Evolutionary conservation across 2,329 filamentous ascomycete species (phyloP).

Genomic region (Dactylella cylindrospora): DNA sequence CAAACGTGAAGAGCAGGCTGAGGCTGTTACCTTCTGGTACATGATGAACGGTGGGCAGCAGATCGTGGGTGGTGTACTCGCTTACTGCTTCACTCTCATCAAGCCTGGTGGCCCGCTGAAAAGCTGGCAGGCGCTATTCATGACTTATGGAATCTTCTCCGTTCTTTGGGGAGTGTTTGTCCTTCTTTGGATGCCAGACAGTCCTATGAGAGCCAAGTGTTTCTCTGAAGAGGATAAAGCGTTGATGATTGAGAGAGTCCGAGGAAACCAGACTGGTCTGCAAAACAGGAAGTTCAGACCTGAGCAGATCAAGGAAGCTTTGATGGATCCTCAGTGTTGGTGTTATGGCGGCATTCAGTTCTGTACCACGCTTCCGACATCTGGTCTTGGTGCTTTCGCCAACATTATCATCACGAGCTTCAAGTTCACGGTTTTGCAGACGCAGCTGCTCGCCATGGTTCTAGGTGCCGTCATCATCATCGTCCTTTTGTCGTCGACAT

Average conservation of each 20-base stretch:
- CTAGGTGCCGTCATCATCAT: slow-evolving; percentile 72
- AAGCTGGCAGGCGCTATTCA: slow-evolving; percentile 57
- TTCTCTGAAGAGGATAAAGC: slow-evolving; percentile 56
- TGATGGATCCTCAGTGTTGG: slow-evolving; percentile 67
- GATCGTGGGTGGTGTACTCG: slow-evolving; percentile 70
- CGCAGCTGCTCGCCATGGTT: slow-evolving; percentile 74
- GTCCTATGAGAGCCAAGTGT: slow-evolving; percentile 57
- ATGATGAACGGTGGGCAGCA: slow-evolving; percentile 77
- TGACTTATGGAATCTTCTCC: slow-evolving; percentile 55
- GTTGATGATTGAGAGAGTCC: slow-evolving; percentile 52
- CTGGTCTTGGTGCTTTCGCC: slow-evolving; percentile 70
- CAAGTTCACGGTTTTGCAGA: slow-evolving; percentile 66
- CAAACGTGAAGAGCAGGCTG: slow-evolving; percentile 66
- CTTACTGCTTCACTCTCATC: slow-evolving; percentile 54
- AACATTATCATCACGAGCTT: slow-evolving; percentile 74
- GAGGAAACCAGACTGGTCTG: slow-evolving; percentile 51
- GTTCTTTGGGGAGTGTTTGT: slow-evolving; percentile 56
- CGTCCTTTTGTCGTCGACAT: slow-evolving; percentile 66
- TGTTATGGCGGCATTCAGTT: slow-evolving; percentile 67
- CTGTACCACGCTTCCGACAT: slow-evolving; percentile 72
- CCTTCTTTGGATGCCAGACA: slow-evolving; percentile 53
- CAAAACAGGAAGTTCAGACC: slow-evolving; percentile 55
- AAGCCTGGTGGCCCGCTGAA: slow-evolving; percentile 50
- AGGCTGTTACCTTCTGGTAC: slow-evolving; percentile 70
- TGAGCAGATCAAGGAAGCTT: slow-evolving; percentile 61